Evolutionary conservation across 2,329 filamentous ascomycete genomes (phyloP), one percentile per base, ranked within the genome.

Genomic region (Xylaria sp.): DNA sequence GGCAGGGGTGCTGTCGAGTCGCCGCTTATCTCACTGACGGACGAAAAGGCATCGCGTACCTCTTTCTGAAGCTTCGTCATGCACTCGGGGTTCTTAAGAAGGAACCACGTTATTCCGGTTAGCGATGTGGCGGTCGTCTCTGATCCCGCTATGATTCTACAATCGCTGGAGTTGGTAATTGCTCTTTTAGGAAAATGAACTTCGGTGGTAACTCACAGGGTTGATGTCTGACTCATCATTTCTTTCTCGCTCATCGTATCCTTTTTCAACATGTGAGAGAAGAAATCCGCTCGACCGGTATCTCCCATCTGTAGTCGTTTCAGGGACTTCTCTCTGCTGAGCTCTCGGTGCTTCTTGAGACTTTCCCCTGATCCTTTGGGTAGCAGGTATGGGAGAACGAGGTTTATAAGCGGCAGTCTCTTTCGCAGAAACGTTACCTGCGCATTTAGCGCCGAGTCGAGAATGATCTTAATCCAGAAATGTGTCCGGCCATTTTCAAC

Each of bases 111-210:
- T 64, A 77, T 69, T 66, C 79, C 71, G 63, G 78, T 71, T 3
- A 85, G 75, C 0, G 81, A 74, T 0, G 82, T 84, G 0, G 84
- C 82, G 0, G 83, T 84, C 2, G 84, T 86, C 71, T 86, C 84
- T 0, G 81, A 82, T 2, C 85, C 84, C 7, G 83, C 84, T 7
- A 82, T 73, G 48, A 85, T 74, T 27, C 24, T 27, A 27, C 24
- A 27, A 27, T 4, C 24, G 24, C 24, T 27, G 24, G 24, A 27
- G 24, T 27, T 4, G 4, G 4, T 27, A 27, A 27, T 27, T 2
- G 4, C 24, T 27, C 4, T 4, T 27, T 27, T 27, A 27, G 24
- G 24, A 27, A 4, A 27, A 27, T 27, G 24, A 27, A 27, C 24
- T 27, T 27, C 24, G 24, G 24, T 4, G 24, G 24, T 27, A 27